Percentiles rank a stretch among this genome's conserved stretches.
Conservation (phyloP, 2,329 filamentous ascomycete species). For the Myriosclerotinia curreyana region DNA sequence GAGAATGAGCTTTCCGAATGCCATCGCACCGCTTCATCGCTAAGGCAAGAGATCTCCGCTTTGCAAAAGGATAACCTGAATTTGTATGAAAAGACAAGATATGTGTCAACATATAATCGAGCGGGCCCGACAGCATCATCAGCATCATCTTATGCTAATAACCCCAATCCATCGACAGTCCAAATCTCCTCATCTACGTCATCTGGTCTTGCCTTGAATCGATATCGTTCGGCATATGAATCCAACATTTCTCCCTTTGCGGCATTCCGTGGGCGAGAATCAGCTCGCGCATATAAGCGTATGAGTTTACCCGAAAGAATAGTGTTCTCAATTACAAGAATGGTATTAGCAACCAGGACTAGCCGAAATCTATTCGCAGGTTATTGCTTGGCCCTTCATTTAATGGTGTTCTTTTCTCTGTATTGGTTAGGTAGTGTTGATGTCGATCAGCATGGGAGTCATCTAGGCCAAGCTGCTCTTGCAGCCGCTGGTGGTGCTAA, state of each 20-base stretch:
- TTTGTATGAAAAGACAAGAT: constrained; percentile 95
- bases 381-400: constrained; percentile 85
- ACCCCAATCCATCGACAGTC: constrained; percentile 72
- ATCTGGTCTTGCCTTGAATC: constrained; percentile 69
- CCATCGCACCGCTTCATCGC: constrained; percentile 76
- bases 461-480: constrained; percentile 43
- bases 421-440: constrained; percentile 77
- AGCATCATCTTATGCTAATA: constrained; percentile 63
- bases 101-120: constrained; percentile 89
- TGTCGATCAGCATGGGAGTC: constrained; percentile 49
- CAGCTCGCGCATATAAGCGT: constrained; percentile 81
- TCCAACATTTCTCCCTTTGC: constrained; percentile 94
- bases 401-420: constrained; percentile 81
- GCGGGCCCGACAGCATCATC: constrained; percentile 58
- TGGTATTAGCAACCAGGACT: constrained; percentile 84
- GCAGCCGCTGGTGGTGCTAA: constrained; percentile 44
- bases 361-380: constrained; percentile 91
- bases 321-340: constrained; percentile 85
- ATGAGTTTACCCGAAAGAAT: constrained; percentile 90
- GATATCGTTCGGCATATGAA: constrained; percentile 91
- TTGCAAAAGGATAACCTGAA: constrained; percentile 95
- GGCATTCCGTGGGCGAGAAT: constrained; percentile 91
- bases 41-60: constrained; percentile 86
- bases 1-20: constrained; percentile 85
- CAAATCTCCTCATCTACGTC: constrained; percentile 57